These are phyloP conservation scores for Dimocarpus longan DNA, from an alignment of 345 rosid genomes.

Conservation along the genomic window DNA sequence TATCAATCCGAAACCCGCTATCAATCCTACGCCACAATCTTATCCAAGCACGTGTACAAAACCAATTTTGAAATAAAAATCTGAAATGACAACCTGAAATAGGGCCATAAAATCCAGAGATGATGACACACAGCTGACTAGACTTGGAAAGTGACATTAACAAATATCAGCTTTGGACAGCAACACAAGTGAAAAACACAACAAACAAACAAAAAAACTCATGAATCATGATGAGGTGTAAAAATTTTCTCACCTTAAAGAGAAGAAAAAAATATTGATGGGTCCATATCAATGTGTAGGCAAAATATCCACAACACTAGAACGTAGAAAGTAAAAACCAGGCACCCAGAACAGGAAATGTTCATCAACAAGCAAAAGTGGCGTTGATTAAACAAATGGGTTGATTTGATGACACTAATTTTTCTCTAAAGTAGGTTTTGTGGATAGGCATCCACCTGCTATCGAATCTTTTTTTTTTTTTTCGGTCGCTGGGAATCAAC, in stretches of 20 bases:
- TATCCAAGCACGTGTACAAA: slow-evolving; percentile 27
- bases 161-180: background rate
- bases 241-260: background rate
- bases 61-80: slow-evolving; percentile 16
- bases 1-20: slow-evolving; percentile 38
- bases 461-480: background rate
- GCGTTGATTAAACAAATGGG: background rate
- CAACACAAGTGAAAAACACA: background rate
- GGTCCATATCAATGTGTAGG: background rate
- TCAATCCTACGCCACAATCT: slow-evolving; percentile 63
- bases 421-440: too few species aligned
- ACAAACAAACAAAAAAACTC: background rate
- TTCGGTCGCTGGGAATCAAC: background rate
- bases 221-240: background rate
- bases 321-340: background rate
- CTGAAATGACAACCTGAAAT: slow-evolving; percentile 9
- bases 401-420: background rate
- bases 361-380: background rate
- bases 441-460: background rate
- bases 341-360: background rate
- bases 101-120: slow-evolving; percentile 23
- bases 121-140: background rate
- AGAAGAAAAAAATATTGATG: background rate
- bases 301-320: background rate
- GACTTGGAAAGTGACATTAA: background rate